Evolutionary conservation across 208 protist genomes (phyloP).

Genomic region (Acanthamoeba triangularis): DNA sequence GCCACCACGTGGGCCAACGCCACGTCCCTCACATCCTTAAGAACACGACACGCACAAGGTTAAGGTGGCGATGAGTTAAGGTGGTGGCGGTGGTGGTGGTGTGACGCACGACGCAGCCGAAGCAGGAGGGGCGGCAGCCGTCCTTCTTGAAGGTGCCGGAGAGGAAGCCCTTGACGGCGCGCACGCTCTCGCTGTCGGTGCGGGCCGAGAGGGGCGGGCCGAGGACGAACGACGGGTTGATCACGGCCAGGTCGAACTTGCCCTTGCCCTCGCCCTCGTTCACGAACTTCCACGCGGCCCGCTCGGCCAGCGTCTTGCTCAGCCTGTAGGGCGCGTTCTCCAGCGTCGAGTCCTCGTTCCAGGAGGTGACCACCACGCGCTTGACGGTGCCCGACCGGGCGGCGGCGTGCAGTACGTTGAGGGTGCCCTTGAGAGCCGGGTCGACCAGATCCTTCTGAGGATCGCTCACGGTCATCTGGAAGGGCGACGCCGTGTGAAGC

Average conservation of each 20-base stretch:
- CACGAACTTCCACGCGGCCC: slow-evolving; percentile 35
- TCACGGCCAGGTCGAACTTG: background rate
- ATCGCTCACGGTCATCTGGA: background rate
- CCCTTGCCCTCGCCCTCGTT: background rate
- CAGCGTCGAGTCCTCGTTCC: background rate
- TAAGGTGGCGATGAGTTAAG: background rate
- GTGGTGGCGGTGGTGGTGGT: too few species aligned
- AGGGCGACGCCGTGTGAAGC: slow-evolving; percentile 50
- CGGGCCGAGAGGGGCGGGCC: slow-evolving; percentile 21
- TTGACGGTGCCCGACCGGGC: background rate
- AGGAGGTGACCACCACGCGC: slow-evolving; percentile 65
- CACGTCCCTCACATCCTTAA: slow-evolving; percentile 47
- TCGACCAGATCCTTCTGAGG: slow-evolving; percentile 71
- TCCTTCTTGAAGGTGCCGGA: background rate
- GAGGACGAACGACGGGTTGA: slow-evolving; percentile 58
- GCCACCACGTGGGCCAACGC: slow-evolving; percentile 16
- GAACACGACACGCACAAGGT: too few species aligned
- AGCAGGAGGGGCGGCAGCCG: background rate
- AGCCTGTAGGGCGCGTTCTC: slow-evolving; percentile 26
- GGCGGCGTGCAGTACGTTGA: slow-evolving; percentile 4
- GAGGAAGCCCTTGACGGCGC: slow-evolving; percentile 49
- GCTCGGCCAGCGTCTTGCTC: slow-evolving; percentile 41
- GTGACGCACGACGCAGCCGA: background rate
- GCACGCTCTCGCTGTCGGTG: slow-evolving; percentile 16
- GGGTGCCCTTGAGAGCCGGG: slow-evolving; percentile 32